Base-by-base conservation (phyloP, 2,329 filamentous ascomycete species). In the Lachnellula suecica region DNA sequence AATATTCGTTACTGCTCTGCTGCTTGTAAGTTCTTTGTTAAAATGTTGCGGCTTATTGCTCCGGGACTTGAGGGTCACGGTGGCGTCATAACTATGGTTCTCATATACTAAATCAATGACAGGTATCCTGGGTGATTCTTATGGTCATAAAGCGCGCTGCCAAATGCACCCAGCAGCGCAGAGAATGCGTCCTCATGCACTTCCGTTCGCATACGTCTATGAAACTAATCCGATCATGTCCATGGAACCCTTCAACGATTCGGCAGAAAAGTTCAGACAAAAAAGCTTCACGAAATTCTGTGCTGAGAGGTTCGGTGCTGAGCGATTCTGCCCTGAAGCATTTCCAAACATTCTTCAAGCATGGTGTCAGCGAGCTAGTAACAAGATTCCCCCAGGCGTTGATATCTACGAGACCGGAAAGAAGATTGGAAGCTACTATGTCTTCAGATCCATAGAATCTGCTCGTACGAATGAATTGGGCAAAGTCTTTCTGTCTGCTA, bases 221-320 rank as follows among this genome's bases (percentile, higher is more conserved):
- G 48, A 52, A 11, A 29, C 34, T 8, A 38, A 52, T 20, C 54
- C 55, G 2, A 45, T 56, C 20, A 51, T 51, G 27, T 17, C 29
- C n/a, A 20, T 47, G 19, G 17, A 31, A 19, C 24, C 23, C 17
- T 25, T 11, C 13, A 22, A 17, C n/a, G 42, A 43, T 2, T 53
- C 57, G 11, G 38, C 46, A 3, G 59, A 61, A 37, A 48, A 47
- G 27, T 64, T 57, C 29, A 60, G 63, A 10, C 63, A 66, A 44
- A 60, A 54, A 25, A 52, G 51, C 9, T 66, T 63, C 35, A 57
- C 53, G 11, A 63, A 61, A 56, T 60, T 55, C 41, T 63, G 54
- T 15, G 50, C 46, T 40, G 62, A 59, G n/a, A 11, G 40, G 20
- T n/a, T n/a, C n/a, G n/a, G n/a, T n/a, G n/a, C n/a, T n/a, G n/a